Conservation (phyloP, 495 filamentous ascomycete genomes). For the Viridothelium virens region DNA sequence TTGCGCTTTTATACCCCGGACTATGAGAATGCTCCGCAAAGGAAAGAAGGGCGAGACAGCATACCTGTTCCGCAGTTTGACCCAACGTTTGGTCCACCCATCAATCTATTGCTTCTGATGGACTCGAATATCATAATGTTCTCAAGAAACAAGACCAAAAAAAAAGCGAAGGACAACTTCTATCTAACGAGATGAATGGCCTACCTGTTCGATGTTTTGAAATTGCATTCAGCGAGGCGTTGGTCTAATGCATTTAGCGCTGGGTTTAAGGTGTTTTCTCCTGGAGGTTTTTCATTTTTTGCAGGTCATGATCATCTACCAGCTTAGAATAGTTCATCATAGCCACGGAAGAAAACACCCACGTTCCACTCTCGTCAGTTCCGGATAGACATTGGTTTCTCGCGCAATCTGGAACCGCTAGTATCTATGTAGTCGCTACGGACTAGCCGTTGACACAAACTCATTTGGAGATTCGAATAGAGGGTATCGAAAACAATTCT, state of each 20-base stretch:
- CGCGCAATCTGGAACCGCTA: not conserved
- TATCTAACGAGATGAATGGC: not conserved
- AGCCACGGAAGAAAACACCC: not conserved
- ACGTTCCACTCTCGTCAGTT: no score
- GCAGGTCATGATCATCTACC: not conserved
- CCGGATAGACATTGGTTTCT: not conserved
- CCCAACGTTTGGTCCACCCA: no score
- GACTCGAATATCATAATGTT: not conserved
- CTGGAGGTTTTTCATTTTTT: not conserved
- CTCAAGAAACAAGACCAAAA: not conserved
- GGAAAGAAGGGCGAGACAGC: not conserved
- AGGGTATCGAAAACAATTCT: not conserved
- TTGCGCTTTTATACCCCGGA: not conserved
- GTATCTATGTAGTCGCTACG: not conserved
- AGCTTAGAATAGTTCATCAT: not conserved
- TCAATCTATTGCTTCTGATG: not conserved
- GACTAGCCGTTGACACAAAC: not conserved
- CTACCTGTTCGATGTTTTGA: not conserved
- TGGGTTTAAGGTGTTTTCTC: not conserved
- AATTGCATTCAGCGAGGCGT: not conserved
- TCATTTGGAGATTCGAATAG: not conserved
- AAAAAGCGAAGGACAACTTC: not conserved
- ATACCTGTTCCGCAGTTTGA: no score
- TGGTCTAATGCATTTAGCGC: conserved; percentile 1
- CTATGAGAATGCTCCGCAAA: not conserved